Conservation (phyloP, 495 filamentous ascomycete genomes). For the Annulohypoxylon maeteangense region DNA sequence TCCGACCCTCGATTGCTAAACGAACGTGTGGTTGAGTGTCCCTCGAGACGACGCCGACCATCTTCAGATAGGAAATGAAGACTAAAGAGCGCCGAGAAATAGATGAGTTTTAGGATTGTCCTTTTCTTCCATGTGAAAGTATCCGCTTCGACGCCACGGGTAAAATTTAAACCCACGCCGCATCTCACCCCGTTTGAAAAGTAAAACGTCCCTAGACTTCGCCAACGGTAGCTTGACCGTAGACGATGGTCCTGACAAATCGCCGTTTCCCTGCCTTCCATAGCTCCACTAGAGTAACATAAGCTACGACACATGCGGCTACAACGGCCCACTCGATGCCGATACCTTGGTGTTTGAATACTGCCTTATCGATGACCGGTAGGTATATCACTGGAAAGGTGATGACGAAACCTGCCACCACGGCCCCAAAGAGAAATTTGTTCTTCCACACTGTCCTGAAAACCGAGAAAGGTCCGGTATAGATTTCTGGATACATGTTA, state of each 20-base stretch:
- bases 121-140: background rate
- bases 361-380: conserved; percentile 61
- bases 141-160: background rate
- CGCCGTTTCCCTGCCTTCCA: conserved; percentile 65
- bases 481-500: conserved; percentile 60
- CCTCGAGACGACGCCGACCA: background rate
- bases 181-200: background rate
- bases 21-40: background rate
- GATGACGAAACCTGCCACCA: conserved; percentile 65
- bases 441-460: conserved; percentile 65
- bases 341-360: conserved; percentile 68
- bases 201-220: conserved; percentile 5
- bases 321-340: conserved; percentile 70
- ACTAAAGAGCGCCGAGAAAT: background rate
- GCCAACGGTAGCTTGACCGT: background rate
- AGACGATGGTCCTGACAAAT: conserved; percentile 12
- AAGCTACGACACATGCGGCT: conserved; percentile 56
- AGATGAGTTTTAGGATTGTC: background rate
- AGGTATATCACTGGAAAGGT: conserved; percentile 69
- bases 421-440: conserved; percentile 66
- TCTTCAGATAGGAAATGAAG: background rate
- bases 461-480: conserved; percentile 53
- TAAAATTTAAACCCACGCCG: background rate
- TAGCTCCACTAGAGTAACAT: conserved; percentile 60
- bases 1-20: background rate